phyloP scores from a whole-genome alignment of 495 filamentous ascomycete genomes.

The Pseudoneurospora amorphoporcata region DNA sequence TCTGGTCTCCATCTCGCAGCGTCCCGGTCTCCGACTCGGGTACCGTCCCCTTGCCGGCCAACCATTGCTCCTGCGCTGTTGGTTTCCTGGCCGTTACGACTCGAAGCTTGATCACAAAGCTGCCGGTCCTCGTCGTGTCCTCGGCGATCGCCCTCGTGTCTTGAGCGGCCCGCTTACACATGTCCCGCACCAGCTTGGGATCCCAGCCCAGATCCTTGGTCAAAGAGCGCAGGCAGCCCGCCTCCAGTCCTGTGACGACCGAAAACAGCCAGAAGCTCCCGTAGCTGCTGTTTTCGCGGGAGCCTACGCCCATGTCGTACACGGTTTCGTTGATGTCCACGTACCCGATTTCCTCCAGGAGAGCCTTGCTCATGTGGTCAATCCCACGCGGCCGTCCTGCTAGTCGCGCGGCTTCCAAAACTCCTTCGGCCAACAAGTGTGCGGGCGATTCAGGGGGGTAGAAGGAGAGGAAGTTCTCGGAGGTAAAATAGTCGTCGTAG shows the following conservation, averaged over 20 bases:
- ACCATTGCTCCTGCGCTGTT: constrained; percentile 15
- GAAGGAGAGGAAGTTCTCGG: constrained; percentile 27
- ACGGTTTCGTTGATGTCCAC: constrained; percentile 45
- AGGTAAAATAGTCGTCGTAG: constrained; percentile 34
- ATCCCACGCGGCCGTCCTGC: constrained; percentile 41
- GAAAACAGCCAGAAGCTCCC: constrained; percentile 58
- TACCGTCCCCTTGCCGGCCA: constrained; percentile 3
- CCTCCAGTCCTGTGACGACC: constrained; percentile 55
- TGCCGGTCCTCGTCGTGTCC: constrained; percentile 28
- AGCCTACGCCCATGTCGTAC: constrained; percentile 50
- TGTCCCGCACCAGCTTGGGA: constrained; percentile 39
- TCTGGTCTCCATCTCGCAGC: constrained; percentile 7
- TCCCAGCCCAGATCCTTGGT: constrained; percentile 50
- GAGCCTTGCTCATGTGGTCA: constrained; percentile 41
- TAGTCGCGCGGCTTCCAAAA: constrained; percentile 30
- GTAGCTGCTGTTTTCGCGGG: constrained; percentile 41
- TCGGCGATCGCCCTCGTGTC: constrained; percentile 43
- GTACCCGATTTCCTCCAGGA: constrained; percentile 49
- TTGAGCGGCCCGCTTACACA: constrained; percentile 43
- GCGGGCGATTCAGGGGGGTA: constrained; percentile 31
- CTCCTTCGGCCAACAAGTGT: constrained; percentile 21
- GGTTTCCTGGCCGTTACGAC: constrained; percentile 51
- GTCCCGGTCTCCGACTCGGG: background rate
- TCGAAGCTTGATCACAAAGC: constrained; percentile 35
- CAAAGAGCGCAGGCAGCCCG: constrained; percentile 47